These are phyloP conservation scores for Tylopilus subfusipes DNA, from an alignment of 768 basidiomycete species.

Conservation along the genomic window DNA sequence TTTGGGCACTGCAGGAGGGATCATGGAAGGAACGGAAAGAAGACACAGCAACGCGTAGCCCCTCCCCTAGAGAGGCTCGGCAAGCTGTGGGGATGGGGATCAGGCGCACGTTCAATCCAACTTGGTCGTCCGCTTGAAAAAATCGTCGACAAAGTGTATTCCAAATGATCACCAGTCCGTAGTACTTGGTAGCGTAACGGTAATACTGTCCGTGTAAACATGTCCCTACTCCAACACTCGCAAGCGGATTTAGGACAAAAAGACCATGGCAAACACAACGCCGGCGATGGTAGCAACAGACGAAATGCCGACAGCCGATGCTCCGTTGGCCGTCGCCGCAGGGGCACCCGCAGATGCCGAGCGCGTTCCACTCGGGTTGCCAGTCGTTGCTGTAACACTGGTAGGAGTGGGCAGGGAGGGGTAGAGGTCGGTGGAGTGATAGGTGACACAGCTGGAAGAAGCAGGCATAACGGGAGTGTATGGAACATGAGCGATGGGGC, in stretches of 20 bases:
- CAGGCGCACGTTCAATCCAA: too few species aligned
- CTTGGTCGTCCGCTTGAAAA: too few species aligned
- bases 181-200: neutral
- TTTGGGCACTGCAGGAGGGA: slow-evolving; percentile 38
- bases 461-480: slow-evolving; percentile 39
- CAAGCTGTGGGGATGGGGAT: too few species aligned
- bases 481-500: slow-evolving; percentile 42
- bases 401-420: slow-evolving; percentile 19
- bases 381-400: neutral
- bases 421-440: slow-evolving; percentile 36
- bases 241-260: slow-evolving; percentile 28
- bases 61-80: slow-evolving; percentile 12
- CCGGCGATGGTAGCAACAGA: slow-evolving; percentile 30
- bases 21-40: slow-evolving; percentile 10
- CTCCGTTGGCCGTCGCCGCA: slow-evolving; percentile 14
- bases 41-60: slow-evolving; percentile 18
- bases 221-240: neutral
- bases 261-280: slow-evolving; percentile 33
- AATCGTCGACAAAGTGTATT: too few species aligned
- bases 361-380: slow-evolving; percentile 10
- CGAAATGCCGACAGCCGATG: slow-evolving; percentile 27
- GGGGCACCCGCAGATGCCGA: slow-evolving; percentile 16
- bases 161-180: neutral
- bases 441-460: slow-evolving; percentile 44
- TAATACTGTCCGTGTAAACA: neutral